Base-by-base conservation (phyloP, 805 yeast species). In the Maudiozyma turicensis region DNA sequence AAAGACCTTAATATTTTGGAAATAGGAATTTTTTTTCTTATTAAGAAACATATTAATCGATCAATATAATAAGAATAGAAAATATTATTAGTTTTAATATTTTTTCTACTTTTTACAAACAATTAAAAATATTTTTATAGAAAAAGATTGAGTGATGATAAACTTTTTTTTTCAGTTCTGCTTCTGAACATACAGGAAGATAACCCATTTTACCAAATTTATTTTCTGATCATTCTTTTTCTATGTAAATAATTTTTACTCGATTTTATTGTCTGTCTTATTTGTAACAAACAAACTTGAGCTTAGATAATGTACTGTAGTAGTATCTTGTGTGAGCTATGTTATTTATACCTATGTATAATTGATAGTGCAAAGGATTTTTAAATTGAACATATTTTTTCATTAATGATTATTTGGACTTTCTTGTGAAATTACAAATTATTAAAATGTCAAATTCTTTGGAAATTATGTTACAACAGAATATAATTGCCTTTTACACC, bases 181-280 rank as follows among this genome's bases (percentile, higher is more conserved):
- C 96, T 87, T 87, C 96, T 87, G 96, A 87, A 75, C 77, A 78
- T 46, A 54, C 58, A 72, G 80, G 95, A 85, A 85, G 93, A 86
- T 76, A 84, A 76, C 77, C 72, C 64, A 48, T 62, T 72, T 76
- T 78, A 86, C 86, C 80, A 80, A 69, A 75, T 78, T 74, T 72
- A 42, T 65, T 55, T 56, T 72, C 76, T 73, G 74, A 72, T 45
- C 37, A 35, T 28, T 39, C 37, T 35, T 34, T 39, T 30, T 45
- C 9, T 9, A 28, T 11, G n/a, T 40, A 7, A 45, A 29, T 15
- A 34, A 6, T 45, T 14, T 35, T 33, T 35, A 35, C 8, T 35
- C 6, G 38, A 13, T 35, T n/a, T 35, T 35, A n/a, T n/a, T 32
- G 13, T 32, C 34, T 32, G 26, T 20, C 26, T 20, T 20, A 20